These are phyloP conservation scores for Grammothele lineata DNA, from an alignment of 768 basidiomycete species.

Conservation along the genomic window DNA sequence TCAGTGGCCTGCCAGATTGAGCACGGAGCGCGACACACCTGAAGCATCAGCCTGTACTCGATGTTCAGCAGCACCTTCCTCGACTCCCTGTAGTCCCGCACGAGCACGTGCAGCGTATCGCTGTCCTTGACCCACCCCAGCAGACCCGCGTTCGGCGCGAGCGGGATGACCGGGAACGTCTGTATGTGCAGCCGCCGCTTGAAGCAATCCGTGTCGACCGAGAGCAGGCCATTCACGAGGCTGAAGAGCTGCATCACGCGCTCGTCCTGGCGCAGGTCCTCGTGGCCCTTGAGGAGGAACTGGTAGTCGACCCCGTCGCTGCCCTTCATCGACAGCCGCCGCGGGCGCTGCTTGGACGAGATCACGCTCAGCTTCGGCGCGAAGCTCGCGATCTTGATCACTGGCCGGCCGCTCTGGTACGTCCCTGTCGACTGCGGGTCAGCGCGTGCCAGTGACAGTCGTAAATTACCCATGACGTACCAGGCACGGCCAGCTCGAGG, in stretches of 20 bases:
- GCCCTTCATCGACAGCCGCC: slow-evolving; percentile 81
- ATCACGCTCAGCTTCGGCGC: slow-evolving; percentile 90
- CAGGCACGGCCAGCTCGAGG: slow-evolving; percentile 94
- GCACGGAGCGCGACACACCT: slow-evolving; percentile 44
- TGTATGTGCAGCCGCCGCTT: slow-evolving; percentile 95
- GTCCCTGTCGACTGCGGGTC: no score
- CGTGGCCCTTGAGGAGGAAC: slow-evolving; percentile 93
- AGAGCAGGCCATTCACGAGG: slow-evolving; percentile 90
- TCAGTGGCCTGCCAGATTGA: neutral
- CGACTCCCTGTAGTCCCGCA: slow-evolving; percentile 93
- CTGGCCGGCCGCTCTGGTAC: slow-evolving; percentile 82
- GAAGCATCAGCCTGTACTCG: slow-evolving; percentile 97
- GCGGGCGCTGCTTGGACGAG: slow-evolving; percentile 93
- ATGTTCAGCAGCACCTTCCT: slow-evolving; percentile 96
- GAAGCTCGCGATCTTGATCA: slow-evolving; percentile 82
- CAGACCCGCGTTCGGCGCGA: slow-evolving; percentile 93
- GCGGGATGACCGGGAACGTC: slow-evolving; percentile 85
- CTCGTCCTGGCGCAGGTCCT: slow-evolving; percentile 98
- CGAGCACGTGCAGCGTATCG: slow-evolving; percentile 93
- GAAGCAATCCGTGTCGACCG: slow-evolving; percentile 91
- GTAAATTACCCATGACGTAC: no score
- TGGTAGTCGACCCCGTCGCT: slow-evolving; percentile 93
- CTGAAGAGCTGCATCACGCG: slow-evolving; percentile 99
- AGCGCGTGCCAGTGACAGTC: neutral
- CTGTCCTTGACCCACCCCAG: slow-evolving; percentile 95